A percentile compares a stretch with the other conserved stretches of the same genome.
phyloP scores from a whole-genome alignment of 257 asterid genomes.

The Vinca minor region DNA sequence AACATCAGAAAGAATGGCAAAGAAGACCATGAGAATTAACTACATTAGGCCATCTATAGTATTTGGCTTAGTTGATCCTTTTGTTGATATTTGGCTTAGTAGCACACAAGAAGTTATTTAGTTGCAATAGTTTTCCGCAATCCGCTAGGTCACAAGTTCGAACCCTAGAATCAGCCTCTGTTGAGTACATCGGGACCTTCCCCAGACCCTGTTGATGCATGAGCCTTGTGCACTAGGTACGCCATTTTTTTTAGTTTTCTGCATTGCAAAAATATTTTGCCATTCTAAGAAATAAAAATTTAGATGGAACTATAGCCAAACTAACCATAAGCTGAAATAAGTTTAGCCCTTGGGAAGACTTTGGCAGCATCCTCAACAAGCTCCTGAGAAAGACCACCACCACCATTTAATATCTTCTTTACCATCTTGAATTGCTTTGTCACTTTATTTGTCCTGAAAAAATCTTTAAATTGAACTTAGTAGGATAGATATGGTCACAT shows the following conservation, averaged over 20 bases:
- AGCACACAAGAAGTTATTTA: no score
- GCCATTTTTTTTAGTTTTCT: no score
- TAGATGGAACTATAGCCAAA: not conserved
- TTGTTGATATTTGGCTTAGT: not conserved
- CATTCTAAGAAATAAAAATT: not conserved
- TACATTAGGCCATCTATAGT: not conserved
- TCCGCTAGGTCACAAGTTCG: no score
- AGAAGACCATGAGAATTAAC: not conserved
- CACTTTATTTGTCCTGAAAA: slow-evolving; percentile 32
- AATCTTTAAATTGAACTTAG: not conserved
- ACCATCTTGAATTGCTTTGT: slow-evolving; percentile 33
- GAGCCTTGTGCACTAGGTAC: no score
- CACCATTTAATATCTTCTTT: slow-evolving; percentile 74
- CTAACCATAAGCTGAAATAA: slow-evolving; percentile 79
- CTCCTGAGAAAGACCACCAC: slow-evolving; percentile 59
- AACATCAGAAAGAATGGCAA: not conserved
- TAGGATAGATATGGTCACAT: not conserved
- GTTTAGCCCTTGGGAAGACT: slow-evolving; percentile 61
- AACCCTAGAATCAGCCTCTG: no score
- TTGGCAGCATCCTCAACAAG: slow-evolving; percentile 34
- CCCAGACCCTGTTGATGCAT: no score
- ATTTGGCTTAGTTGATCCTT: not conserved
- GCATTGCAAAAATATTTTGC: no score
- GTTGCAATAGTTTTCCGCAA: no score
- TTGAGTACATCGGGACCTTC: no score